phyloP scores from a whole-genome alignment of 352 stramenopile species.

The Globisporangium radiosum region DNA sequence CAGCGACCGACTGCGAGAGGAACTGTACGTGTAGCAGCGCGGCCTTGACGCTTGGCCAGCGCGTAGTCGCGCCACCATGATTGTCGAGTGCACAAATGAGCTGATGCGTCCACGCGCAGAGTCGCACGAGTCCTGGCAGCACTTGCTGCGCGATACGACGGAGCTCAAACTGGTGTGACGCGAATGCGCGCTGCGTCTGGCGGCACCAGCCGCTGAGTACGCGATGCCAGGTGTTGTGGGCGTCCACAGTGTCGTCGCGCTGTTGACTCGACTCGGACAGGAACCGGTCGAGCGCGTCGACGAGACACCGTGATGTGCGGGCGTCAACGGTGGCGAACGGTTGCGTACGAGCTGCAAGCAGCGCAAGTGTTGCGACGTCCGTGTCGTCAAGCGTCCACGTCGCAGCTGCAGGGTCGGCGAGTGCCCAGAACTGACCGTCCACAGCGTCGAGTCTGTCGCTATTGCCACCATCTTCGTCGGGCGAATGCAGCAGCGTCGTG shows the following conservation, averaged over 20 bases:
- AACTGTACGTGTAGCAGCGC: constrained; percentile 37
- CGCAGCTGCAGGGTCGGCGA: constrained; percentile 1
- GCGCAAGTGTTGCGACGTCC: constrained; percentile 5
- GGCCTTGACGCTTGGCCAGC: constrained; percentile 31
- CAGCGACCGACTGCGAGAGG: constrained; percentile 5
- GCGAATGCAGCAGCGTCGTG: neutral
- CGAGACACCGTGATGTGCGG: neutral
- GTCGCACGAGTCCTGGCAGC: constrained; percentile 41
- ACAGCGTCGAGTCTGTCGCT: neutral
- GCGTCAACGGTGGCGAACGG: too few species aligned
- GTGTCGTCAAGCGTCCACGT: constrained; percentile 34
- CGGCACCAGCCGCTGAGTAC: constrained; percentile 31
- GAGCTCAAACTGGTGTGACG: constrained; percentile 60
- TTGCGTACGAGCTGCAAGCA: neutral
- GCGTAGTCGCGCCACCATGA: constrained; percentile 11
- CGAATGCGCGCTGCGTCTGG: constrained; percentile 35
- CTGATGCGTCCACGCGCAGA: constrained; percentile 44
- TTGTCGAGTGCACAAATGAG: constrained; percentile 14
- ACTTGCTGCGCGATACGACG: constrained; percentile 53
- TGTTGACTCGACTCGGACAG: neutral
- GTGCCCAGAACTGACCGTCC: neutral
- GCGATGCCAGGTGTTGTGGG: constrained; percentile 18
- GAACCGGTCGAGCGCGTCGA: neutral
- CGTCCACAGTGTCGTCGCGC: constrained; percentile 3
- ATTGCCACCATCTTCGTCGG: neutral